A percentile compares a stretch with the other conserved stretches of the same genome.
These are phyloP conservation scores for Gossypioides kirkii DNA, from an alignment of 345 rosid genomes.

Conservation along the genomic window DNA sequence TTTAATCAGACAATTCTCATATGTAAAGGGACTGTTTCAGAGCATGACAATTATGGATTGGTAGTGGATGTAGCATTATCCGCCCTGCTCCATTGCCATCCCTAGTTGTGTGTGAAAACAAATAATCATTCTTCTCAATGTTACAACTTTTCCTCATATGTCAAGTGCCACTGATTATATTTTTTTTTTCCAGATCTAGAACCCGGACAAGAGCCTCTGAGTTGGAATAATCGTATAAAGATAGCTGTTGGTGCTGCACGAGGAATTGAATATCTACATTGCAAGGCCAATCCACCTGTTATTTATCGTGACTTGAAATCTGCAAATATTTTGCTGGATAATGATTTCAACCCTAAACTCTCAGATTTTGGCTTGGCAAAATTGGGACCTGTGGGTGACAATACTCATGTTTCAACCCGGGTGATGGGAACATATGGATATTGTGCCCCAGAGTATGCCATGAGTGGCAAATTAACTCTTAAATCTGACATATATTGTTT, in stretches of 20 bases:
- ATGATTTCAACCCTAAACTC: slow-evolving; percentile 1
- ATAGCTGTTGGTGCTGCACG: slow-evolving; percentile 1
- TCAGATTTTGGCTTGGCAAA: slow-evolving; percentile 4
- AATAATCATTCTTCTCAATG: background rate
- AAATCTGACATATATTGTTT: slow-evolving; percentile 95
- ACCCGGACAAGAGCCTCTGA: slow-evolving; percentile 2
- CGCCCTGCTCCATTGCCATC: no score
- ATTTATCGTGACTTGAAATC: slow-evolving; percentile 4
- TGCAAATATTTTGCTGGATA: slow-evolving; percentile 4
- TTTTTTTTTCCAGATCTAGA: slow-evolving; percentile 43
- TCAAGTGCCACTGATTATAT: background rate
- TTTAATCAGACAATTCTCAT: background rate
- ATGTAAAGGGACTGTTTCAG: background rate
- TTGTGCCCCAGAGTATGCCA: slow-evolving; percentile 97
- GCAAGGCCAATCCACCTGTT: slow-evolving; percentile 10
- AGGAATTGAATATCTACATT: slow-evolving; percentile 7
- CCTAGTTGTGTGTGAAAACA: background rate
- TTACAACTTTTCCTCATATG: background rate
- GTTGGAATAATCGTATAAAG: slow-evolving; percentile 7
- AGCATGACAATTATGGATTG: no score
- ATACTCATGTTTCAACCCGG: slow-evolving; percentile 4
- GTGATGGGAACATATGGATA: slow-evolving; percentile 95
- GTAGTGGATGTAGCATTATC: no score
- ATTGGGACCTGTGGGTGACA: slow-evolving; percentile 1
- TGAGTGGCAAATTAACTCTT: slow-evolving; percentile 91